phyloP scores from a whole-genome alignment of 495 filamentous ascomycete species.

The Melanomma pulvis-pyrius region DNA sequence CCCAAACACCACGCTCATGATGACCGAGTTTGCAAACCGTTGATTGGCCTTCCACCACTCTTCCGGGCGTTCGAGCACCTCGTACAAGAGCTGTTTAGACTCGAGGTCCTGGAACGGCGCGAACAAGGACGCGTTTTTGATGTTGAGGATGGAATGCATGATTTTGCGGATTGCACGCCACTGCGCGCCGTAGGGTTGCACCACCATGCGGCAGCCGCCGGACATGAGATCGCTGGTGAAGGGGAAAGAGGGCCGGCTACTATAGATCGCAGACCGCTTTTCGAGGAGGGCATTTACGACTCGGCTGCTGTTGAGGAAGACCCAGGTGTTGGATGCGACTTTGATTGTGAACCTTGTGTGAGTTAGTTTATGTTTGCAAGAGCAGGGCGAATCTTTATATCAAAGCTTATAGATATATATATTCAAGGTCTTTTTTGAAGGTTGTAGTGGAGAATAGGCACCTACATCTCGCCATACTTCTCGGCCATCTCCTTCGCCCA shows the following conservation, averaged over 20 bases:
- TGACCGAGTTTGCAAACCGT: constrained; percentile 20
- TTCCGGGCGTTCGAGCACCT: constrained; percentile 8
- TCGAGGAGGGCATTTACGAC: constrained; percentile 45
- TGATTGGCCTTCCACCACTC: constrained; percentile 17
- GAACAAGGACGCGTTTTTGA: constrained; percentile 12
- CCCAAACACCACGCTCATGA: constrained; percentile 27
- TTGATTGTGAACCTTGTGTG: constrained; percentile 26
- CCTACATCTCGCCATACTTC: constrained; percentile 28
- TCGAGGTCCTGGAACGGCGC: constrained; percentile 26
- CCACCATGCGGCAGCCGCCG: constrained; percentile 38
- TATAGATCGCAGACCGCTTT: constrained; percentile 42
- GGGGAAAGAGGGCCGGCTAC: constrained; percentile 39
- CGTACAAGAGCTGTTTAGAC: constrained; percentile 16
- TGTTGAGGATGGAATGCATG: constrained; percentile 25
- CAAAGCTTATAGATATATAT: too few relatives aligned
- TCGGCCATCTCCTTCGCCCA: constrained; percentile 21
- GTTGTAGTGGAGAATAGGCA: not conserved
- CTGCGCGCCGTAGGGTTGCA: constrained; percentile 39
- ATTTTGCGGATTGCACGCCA: constrained; percentile 37
- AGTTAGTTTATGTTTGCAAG: not conserved
- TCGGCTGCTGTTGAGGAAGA: constrained; percentile 45
- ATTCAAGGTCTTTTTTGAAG: too few relatives aligned
- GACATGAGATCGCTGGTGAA: constrained; percentile 41
- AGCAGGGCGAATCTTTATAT: not conserved
- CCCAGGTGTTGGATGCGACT: constrained; percentile 42